phyloP scores from a whole-genome alignment of 2,329 filamentous ascomycete species.

The Daldinia eschscholtzii region DNA sequence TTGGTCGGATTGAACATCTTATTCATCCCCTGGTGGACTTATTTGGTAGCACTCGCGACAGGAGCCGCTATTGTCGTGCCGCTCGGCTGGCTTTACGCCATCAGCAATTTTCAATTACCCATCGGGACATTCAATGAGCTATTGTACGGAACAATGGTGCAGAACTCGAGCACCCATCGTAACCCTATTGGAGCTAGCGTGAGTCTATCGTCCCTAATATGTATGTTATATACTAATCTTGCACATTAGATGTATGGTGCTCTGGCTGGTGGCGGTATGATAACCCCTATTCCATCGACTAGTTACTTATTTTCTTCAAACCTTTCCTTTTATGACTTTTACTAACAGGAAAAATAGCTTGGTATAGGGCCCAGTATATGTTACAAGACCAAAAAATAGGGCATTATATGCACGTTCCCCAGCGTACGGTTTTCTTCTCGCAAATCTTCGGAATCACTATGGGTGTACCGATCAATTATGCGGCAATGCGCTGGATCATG shows the following conservation, averaged over 20 bases:
- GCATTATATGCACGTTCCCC: constrained; percentile 73
- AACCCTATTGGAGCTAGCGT: constrained; percentile 69
- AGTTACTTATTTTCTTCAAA: neutral
- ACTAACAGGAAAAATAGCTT: constrained; percentile 55
- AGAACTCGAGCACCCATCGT: constrained; percentile 62
- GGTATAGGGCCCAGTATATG: constrained; percentile 70
- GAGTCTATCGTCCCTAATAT: constrained; percentile 16
- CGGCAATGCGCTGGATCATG: constrained; percentile 70
- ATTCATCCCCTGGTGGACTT: constrained; percentile 71
- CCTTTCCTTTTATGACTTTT: neutral
- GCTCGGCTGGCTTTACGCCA: constrained; percentile 69
- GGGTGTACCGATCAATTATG: constrained; percentile 72
- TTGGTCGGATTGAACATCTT: constrained; percentile 65
- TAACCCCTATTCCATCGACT: neutral
- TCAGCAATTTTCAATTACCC: constrained; percentile 67
- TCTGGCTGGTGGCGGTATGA: constrained; percentile 65
- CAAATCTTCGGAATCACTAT: constrained; percentile 71
- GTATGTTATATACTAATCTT: constrained; percentile 12
- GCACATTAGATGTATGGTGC: constrained; percentile 62
- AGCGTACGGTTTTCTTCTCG: constrained; percentile 70
- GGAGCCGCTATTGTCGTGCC: constrained; percentile 69
- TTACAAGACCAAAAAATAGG: constrained; percentile 74
- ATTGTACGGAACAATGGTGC: constrained; percentile 70
- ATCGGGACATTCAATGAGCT: constrained; percentile 72
- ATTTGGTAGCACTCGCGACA: constrained; percentile 67